Base-by-base conservation (phyloP, 331 rosid species). In the Malus hybrid region DNA sequence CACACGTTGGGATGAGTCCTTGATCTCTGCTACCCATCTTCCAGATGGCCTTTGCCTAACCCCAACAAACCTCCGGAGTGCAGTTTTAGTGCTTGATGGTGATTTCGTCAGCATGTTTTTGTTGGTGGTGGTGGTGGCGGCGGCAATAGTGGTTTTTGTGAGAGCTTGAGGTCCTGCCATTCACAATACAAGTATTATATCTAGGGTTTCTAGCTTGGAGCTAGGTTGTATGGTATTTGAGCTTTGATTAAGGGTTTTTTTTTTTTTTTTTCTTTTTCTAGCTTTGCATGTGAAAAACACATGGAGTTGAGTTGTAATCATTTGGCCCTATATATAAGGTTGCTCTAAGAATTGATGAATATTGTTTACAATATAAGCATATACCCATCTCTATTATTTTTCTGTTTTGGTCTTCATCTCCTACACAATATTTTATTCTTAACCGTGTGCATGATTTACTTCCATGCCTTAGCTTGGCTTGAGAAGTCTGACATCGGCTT, bases 21-120 rank as follows among this genome's bases (percentile, higher is more conserved):
- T 39, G 44, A 39, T 39, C 44, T 39, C 44, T 24, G 98, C 97
- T 22, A 93, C 97, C 98, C 98, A 93, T 42, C 98, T 84, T 4
- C 98, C 98, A 0, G 98, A 93, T 3, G 97, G 98, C 26, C 98
- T 85, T 73, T 89, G 96, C 72, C 98, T 82, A 15, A 93, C 97
- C 42, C 98, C 98, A 73, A 93, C 87, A 79, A 88, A 93, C 74
- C 92, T 82, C 65, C 85, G 78, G 14, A 79, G 74, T 2, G 79
- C 53, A 15, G 83, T 69, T 34, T 84, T 85, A 56, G 50, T 82
- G 2, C 19, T 61, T 33, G 77, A 39, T 3, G 77, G 29, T 0
- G 91, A 52, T 78, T 81, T 79, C 18, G 63, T 66, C 30, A 30
- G 26, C 63, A 61, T 64, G 32, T 63, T 79, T 77, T 68, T 84